Evolutionary conservation across 148 eudicot genomes (phyloP), one percentile per base, ranked within the genome.

Genomic region (Persicaria maculosa): DNA sequence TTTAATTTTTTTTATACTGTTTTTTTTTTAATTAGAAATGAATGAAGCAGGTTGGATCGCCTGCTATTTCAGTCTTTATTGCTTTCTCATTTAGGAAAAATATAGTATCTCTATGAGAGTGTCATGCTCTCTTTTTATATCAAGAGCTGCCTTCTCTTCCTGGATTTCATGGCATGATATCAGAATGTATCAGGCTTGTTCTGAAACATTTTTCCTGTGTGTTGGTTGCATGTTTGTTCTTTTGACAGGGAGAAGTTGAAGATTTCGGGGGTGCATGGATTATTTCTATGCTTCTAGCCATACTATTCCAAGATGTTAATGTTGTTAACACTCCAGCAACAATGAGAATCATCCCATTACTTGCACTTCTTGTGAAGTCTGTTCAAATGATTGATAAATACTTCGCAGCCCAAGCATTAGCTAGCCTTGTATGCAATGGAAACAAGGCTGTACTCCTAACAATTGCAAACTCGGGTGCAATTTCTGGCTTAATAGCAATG

Each of bases 371-470:
- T 64, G 80, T 92, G 78, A 90, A 82, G 77, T 86, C 93, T 71
- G 93, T 87, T 64, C 91, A 88, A 80, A 73, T 84, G 75, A 81
- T 85, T 70, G 89, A 85, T 83, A 83, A 85, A 74, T 90, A 68
- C 72, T 90, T 92, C 71, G 88, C 97, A 68, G 88, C 95, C 77
- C 97, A 92, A 72, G 97, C 95, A 72, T 84, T 90, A 82, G 88
- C 95, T 76, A 87, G 91, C 84, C 87, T 92, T 79, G 88, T 79
- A 44, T 78, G 83, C 75, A 87, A 80, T 73, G 86, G 90, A 69
- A 82, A 72, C 58, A 86, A 82, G 70, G 92, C 84, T 75, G 82
- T 85, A 64, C 83, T 83, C 80, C 80, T 89, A 48, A 80, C 97
- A 64, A 71, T 92, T 77, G 95, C 95, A 76, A 88, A 92, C 64